Percentiles rank a stretch among this genome's conserved stretches.
phyloP scores from a whole-genome alignment of 192 early-diverging fungal genomes.

The Coemansia sp. region DNA sequence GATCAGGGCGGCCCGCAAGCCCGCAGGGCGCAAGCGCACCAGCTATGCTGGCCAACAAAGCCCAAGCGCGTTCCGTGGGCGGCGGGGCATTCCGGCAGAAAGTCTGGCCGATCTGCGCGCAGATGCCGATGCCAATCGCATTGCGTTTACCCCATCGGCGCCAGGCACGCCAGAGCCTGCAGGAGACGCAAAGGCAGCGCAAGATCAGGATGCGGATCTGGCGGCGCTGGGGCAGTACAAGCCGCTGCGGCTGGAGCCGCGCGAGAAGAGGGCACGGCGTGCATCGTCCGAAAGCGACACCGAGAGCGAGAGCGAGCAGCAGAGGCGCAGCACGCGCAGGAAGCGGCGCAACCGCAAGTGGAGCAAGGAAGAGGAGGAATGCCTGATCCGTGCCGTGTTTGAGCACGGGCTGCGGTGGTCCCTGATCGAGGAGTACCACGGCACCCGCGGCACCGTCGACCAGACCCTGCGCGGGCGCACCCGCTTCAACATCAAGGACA shows the following conservation, averaged over 20 bases:
- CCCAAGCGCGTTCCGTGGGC: conserved; percentile 27
- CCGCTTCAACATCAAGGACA: conserved; percentile 48
- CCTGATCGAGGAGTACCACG: conserved; percentile 31
- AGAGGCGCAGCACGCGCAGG: not conserved
- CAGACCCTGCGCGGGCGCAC: conserved; percentile 31
- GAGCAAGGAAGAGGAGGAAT: conserved; percentile 34
- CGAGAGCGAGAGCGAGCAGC: not conserved
- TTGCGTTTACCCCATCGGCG: conserved; percentile 35
- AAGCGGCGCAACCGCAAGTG: conserved; percentile 16
- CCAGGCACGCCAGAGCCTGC: conserved; percentile 10
- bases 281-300: too few relatives aligned
- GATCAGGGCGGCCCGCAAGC: too few relatives aligned
- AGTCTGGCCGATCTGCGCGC: conserved; percentile 7
- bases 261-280: not conserved
- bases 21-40: not conserved
- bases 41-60: not conserved
- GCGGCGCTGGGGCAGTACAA: conserved; percentile 38
- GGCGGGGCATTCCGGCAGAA: conserved; percentile 44
- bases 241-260: conserved; percentile 12
- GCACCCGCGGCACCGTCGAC: conserved; percentile 19
- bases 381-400: conserved; percentile 31
- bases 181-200: not conserved
- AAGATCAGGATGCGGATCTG: not conserved
- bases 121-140: not conserved
- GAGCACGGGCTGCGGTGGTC: conserved; percentile 29